A percentile compares a stretch with the other conserved stretches of the same genome.
phyloP scores from a whole-genome alignment of 2,329 filamentous ascomycete species.

The Exophiala aquamarina region DNA sequence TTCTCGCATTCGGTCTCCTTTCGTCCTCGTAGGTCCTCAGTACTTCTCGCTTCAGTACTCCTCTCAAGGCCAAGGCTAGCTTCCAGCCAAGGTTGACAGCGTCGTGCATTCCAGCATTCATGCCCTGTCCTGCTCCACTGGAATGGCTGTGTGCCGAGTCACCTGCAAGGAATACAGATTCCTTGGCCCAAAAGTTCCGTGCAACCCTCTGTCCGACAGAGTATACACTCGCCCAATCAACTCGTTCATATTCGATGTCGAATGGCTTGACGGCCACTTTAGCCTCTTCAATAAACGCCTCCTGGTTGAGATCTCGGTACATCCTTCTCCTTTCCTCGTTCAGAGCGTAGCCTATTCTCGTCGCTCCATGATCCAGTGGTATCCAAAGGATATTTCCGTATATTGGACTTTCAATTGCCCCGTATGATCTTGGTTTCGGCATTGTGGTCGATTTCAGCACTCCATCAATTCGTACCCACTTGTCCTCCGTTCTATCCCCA shows the following conservation, averaged over 20 bases:
- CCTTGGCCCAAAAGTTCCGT: slow-evolving; percentile 23
- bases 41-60: slow-evolving; percentile 24
- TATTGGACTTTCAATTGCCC: slow-evolving; percentile 51
- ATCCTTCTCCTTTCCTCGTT: slow-evolving; percentile 41
- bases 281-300: slow-evolving; percentile 40
- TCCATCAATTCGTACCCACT: slow-evolving; percentile 57
- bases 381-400: slow-evolving; percentile 59
- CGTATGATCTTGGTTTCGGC: slow-evolving; percentile 49
- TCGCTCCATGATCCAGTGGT: slow-evolving; percentile 53
- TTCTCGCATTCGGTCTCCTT: slow-evolving; percentile 31
- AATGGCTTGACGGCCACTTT: slow-evolving; percentile 42
- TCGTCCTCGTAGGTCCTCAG: slow-evolving; percentile 34
- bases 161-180: slow-evolving; percentile 24
- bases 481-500: slow-evolving; percentile 50
- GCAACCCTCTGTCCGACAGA: slow-evolving; percentile 43
- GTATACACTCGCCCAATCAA: slow-evolving; percentile 49
- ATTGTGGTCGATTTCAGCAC: slow-evolving; percentile 47
- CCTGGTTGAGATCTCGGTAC: slow-evolving; percentile 37
- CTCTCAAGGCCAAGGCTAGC: slow-evolving; percentile 25
- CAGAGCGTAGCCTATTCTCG: slow-evolving; percentile 55
- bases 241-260: slow-evolving; percentile 37
- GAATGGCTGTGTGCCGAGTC: slow-evolving; percentile 26
- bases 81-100: slow-evolving; percentile 28
- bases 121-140: slow-evolving; percentile 28
- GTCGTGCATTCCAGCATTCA: slow-evolving; percentile 29